Evolutionary conservation across 1,284 basidiomycete species (phyloP).

Genomic region (Paramarasmius palmivorus): DNA sequence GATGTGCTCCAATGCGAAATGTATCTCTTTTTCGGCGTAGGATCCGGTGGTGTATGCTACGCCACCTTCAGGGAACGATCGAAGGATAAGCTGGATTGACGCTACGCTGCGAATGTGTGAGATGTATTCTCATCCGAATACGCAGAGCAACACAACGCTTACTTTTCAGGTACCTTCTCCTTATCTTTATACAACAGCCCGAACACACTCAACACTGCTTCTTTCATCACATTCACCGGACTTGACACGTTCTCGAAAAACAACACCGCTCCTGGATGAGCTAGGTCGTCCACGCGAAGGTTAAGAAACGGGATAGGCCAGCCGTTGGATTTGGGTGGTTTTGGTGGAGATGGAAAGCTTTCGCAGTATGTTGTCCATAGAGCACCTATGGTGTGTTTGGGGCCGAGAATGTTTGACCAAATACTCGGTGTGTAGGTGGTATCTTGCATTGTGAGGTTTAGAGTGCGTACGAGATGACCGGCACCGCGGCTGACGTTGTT

Average conservation of each 20-base stretch:
- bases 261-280: slow-evolving; percentile 23
- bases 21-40: slow-evolving; percentile 64
- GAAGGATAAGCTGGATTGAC: slow-evolving; percentile 54
- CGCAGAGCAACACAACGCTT: slow-evolving; percentile 21
- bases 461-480: too few species aligned
- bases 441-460: too few species aligned
- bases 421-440: too few species aligned
- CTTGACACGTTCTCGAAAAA: slow-evolving; percentile 54
- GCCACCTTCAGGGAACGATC: slow-evolving; percentile 53
- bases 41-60: slow-evolving; percentile 62
- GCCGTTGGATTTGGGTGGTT: too few species aligned
- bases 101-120: slow-evolving; percentile 41
- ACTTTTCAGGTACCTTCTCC: slow-evolving; percentile 59
- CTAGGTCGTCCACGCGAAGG: too few species aligned
- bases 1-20: slow-evolving; percentile 67
- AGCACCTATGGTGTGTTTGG: too few species aligned
- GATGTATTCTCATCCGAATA: not conserved
- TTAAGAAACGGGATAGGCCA: too few species aligned
- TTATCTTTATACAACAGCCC: slow-evolving; percentile 56
- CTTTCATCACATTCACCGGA: slow-evolving; percentile 45
- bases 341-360: too few species aligned
- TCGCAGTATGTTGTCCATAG: too few species aligned
- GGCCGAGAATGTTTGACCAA: too few species aligned
- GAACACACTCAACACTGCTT: slow-evolving; percentile 56
- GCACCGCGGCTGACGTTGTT: too few species aligned